Evolutionary conservation across 2,329 filamentous ascomycete genomes (phyloP).

Genomic region (Colletotrichum musae): DNA sequence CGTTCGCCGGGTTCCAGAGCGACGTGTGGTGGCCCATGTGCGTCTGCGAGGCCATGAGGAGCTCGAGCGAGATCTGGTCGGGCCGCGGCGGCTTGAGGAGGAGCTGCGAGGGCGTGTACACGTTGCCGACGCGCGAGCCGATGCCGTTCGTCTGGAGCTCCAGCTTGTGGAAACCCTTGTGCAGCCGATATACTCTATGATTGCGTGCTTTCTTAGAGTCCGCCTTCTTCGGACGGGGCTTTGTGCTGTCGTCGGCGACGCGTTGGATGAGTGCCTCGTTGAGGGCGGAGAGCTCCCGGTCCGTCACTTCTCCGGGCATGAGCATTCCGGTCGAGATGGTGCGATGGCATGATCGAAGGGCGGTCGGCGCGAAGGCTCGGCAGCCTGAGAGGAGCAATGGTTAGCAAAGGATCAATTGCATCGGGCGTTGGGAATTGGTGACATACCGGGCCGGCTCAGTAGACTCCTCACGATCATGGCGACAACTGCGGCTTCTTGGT

Average conservation of each 20-base stretch:
- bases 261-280: slow-evolving; percentile 10
- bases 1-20: slow-evolving; percentile 95
- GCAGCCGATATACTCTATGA: neutral
- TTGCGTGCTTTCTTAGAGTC: no score
- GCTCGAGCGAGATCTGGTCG: slow-evolving; percentile 88
- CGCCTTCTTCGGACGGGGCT: no score
- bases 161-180: slow-evolving; percentile 6
- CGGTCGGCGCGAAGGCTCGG: slow-evolving; percentile 63
- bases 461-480: slow-evolving; percentile 71
- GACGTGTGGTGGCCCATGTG: slow-evolving; percentile 93
- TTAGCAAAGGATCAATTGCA: slow-evolving; percentile 43
- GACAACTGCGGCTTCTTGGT: slow-evolving; percentile 45
- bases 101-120: slow-evolving; percentile 77
- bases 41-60: slow-evolving; percentile 88
- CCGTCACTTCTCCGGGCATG: neutral
- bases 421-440: neutral
- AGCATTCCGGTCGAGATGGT: slow-evolving; percentile 51
- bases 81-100: slow-evolving; percentile 81
- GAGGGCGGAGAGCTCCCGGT: slow-evolving; percentile 37
- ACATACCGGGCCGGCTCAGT: slow-evolving; percentile 68
- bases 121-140: slow-evolving; percentile 64
- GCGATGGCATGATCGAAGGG: slow-evolving; percentile 57
- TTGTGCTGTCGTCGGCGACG: neutral
- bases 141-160: slow-evolving; percentile 45
- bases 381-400: slow-evolving; percentile 59